Conservation (phyloP, 805 yeast species). For the Sugiyamaella chiloensis region DNA sequence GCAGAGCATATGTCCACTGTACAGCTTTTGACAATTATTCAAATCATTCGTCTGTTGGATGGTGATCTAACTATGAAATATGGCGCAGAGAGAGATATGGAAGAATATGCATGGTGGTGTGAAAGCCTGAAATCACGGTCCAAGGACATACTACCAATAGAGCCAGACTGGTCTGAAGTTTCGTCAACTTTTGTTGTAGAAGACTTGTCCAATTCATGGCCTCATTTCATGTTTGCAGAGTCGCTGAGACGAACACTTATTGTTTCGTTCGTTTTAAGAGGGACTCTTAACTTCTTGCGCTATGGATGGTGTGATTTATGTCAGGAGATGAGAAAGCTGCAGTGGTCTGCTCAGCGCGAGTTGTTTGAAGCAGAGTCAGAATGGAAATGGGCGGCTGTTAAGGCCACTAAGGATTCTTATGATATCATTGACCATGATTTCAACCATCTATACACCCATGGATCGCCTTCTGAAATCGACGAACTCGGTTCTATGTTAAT, state of each 20-base stretch:
- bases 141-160: not conserved
- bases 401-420: not conserved
- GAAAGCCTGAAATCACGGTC: not conserved
- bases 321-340: not conserved
- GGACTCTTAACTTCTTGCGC: not conserved
- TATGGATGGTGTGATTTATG: not conserved
- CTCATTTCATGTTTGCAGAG: not conserved
- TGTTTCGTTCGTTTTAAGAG: not conserved
- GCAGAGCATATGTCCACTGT: not conserved
- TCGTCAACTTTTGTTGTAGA: not conserved
- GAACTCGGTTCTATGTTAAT: not conserved
- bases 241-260: not conserved
- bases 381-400: not conserved
- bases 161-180: not conserved
- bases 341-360: not conserved
- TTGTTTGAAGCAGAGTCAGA: not conserved
- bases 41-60: not conserved
- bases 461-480: not conserved
- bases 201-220: not conserved
- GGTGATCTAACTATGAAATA: not conserved
- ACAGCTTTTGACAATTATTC: constrained; percentile 1
- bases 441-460: not conserved
- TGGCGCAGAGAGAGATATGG: constrained; percentile 3
- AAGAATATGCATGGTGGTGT: not conserved
- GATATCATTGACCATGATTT: constrained; percentile 2